Conservation (phyloP, 331 rosid species). For the Malus hybrid region DNA sequence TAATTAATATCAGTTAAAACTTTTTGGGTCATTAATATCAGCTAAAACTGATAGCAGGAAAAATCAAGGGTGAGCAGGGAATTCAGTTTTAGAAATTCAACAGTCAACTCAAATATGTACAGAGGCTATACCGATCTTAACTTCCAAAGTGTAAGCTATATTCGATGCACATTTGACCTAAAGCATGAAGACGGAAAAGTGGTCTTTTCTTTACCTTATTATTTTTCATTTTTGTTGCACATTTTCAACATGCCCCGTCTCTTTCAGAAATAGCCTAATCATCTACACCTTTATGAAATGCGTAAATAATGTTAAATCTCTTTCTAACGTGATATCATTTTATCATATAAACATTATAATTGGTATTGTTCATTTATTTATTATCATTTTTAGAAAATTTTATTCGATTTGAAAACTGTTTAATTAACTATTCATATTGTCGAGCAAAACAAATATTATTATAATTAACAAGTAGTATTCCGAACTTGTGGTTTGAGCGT, state of each 20-base stretch:
- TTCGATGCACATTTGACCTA: not conserved
- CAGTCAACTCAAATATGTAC: not conserved
- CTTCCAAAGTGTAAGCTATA: not conserved
- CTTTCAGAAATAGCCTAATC: too few relatives aligned
- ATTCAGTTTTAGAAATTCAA: not conserved
- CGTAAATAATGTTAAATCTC: too few relatives aligned
- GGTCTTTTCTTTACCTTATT: not conserved
- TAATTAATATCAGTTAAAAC: too few relatives aligned
- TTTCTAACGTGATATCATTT: not conserved
- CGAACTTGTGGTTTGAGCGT: not conserved
- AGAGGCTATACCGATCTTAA: not conserved
- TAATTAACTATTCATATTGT: not conserved
- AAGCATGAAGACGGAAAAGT: not conserved
- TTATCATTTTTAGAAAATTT: too few relatives aligned
- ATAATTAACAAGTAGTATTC: not conserved
- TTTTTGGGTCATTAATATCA: too few relatives aligned
- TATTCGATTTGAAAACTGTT: too few relatives aligned
- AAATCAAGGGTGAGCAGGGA: not conserved
- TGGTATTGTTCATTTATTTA: too few relatives aligned
- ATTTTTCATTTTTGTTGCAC: not conserved
- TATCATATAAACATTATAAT: too few relatives aligned
- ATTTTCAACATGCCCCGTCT: not conserved
- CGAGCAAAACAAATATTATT: not conserved
- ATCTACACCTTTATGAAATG: not conserved
- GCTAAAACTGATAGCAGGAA: not conserved